Conservation (phyloP, 768 basidiomycete species). For the Trametes maxima region DNA sequence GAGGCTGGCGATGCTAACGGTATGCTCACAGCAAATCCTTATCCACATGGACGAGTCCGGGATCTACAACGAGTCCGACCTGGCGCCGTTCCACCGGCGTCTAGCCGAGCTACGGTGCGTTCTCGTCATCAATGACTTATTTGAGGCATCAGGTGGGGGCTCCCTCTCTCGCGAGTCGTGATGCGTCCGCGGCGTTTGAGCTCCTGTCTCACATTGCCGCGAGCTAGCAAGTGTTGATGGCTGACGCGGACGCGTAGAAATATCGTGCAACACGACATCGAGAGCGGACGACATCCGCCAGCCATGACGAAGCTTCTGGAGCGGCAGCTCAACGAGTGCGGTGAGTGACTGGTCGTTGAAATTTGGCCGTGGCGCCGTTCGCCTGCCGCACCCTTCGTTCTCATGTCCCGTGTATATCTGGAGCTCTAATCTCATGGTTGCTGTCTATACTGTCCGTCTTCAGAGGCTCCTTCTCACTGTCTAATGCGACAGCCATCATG, state of each 20-base stretch:
- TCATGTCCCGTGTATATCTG: not conserved
- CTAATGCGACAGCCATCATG: not conserved
- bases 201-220: conserved; percentile 9
- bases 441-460: conserved; percentile 3
- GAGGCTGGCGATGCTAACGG: conserved; percentile 19
- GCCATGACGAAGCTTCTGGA: conserved; percentile 89
- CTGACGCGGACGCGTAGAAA: conserved; percentile 28
- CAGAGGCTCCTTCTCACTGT: conserved; percentile 1
- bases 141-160: conserved; percentile 3
- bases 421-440: conserved; percentile 18
- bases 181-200: conserved; percentile 1
- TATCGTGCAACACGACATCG: conserved; percentile 83
- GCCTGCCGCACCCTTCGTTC: conserved; percentile 11
- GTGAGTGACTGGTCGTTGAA: conserved; percentile 48
- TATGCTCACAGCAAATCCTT: conserved; percentile 76
- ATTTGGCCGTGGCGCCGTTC: not conserved
- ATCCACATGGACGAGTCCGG: conserved; percentile 96
- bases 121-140: conserved; percentile 1
- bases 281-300: conserved; percentile 79
- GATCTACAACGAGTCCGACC: conserved; percentile 90
- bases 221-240: not conserved
- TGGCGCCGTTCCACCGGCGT: conserved; percentile 84
- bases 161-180: conserved; percentile 4
- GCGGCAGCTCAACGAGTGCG: conserved; percentile 89
- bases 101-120: conserved; percentile 71